Conservation (phyloP, 78 protist genomes). For the Guillardia theta region DNA sequence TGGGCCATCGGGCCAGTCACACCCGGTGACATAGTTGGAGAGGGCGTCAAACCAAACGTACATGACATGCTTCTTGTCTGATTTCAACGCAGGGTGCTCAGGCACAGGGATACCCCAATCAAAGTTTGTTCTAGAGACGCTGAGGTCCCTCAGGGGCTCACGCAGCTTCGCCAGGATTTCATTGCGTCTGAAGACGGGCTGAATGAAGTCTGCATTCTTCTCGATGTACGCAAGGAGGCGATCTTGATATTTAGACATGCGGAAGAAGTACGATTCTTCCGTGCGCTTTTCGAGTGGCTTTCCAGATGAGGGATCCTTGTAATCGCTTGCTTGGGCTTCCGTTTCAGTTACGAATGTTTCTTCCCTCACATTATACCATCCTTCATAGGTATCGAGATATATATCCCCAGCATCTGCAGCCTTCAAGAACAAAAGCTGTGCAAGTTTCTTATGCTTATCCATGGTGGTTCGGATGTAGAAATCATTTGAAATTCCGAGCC, state of each 20-base stretch:
- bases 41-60: constrained; percentile 98
- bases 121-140: constrained; percentile 75
- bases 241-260: constrained; percentile 50
- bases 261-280: constrained; percentile 54
- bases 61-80: constrained; percentile 76
- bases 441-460: not conserved
- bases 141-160: constrained; percentile 57
- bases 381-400: constrained; percentile 81
- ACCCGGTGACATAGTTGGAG: constrained; percentile 86
- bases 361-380: constrained; percentile 80
- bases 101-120: constrained; percentile 94
- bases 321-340: constrained; percentile 34
- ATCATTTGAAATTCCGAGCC: constrained; percentile 1
- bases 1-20: not conserved
- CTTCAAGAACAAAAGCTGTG: not conserved
- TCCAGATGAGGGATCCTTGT: constrained; percentile 28
- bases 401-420: constrained; percentile 67
- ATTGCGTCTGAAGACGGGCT: constrained; percentile 56
- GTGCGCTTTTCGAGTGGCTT: not conserved
- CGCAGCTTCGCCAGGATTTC: constrained; percentile 59
- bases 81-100: constrained; percentile 44
- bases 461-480: constrained; percentile 42
- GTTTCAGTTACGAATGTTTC: constrained; percentile 83
- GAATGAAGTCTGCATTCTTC: constrained; percentile 53
- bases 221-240: constrained; percentile 51